Percentiles rank a stretch among this genome's conserved stretches.
Conservation (phyloP, 768 basidiomycete genomes). For the Rhizopogon roseolus region DNA sequence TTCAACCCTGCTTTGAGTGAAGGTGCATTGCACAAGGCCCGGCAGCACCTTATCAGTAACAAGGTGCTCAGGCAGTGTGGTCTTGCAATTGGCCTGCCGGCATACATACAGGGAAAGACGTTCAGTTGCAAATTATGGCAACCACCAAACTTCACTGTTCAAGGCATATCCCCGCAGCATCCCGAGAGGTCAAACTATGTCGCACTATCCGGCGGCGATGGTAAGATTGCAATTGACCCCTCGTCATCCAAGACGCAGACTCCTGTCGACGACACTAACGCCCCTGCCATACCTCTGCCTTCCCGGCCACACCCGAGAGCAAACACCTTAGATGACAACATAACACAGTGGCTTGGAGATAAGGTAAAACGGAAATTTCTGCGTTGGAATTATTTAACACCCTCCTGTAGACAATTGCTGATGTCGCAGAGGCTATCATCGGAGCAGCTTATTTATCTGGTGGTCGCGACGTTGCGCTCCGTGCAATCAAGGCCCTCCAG, state of each 20-base stretch:
- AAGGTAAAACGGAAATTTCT: conserved; percentile 44
- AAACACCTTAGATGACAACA: conserved; percentile 34
- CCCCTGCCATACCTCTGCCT: no score
- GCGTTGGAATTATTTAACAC: conserved; percentile 9
- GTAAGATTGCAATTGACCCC: background rate
- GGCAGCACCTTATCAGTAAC: conserved; percentile 75
- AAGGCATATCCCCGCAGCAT: background rate
- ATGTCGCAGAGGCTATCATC: conserved; percentile 81
- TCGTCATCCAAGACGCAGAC: background rate
- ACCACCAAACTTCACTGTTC: conserved; percentile 41
- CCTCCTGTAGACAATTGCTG: conserved; percentile 61
- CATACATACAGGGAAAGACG: conserved; percentile 69
- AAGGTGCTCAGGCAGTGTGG: conserved; percentile 55
- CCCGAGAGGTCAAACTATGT: background rate
- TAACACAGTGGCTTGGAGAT: conserved; percentile 63
- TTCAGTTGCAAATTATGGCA: conserved; percentile 66
- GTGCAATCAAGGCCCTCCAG: conserved; percentile 57
- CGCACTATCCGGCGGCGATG: background rate
- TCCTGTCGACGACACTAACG: background rate
- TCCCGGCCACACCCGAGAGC: conserved; percentile 26
- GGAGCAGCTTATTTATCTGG: conserved; percentile 78
- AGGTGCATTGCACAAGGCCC: conserved; percentile 59
- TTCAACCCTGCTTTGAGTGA: conserved; percentile 60
- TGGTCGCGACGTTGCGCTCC: conserved; percentile 62
- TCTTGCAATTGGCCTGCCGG: conserved; percentile 54